Conservation (phyloP, 768 basidiomycete species). For the Rhodosporidiobolus odoratus region DNA sequence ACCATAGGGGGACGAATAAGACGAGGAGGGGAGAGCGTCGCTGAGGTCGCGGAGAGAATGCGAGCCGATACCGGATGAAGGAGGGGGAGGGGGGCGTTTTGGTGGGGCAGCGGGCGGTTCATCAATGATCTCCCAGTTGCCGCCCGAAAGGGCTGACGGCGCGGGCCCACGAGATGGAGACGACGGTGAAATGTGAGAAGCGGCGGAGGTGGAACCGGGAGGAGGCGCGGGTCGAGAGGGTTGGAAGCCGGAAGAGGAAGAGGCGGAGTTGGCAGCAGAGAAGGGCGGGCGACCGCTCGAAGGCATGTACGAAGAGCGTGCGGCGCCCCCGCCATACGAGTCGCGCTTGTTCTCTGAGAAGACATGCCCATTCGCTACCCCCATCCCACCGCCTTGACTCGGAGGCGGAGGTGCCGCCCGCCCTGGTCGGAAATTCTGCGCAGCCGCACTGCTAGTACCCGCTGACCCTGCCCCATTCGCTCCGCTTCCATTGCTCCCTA, state of each 20-base stretch:
- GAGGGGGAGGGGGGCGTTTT: not conserved
- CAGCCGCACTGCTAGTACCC: not conserved
- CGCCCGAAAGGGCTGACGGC: not conserved
- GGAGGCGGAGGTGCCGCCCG: constrained; percentile 19
- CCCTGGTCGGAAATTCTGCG: constrained; percentile 1
- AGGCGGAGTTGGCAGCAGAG: not conserved
- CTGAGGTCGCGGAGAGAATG: constrained; percentile 14
- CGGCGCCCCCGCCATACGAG: constrained; percentile 13
- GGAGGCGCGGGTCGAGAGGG: constrained; percentile 5
- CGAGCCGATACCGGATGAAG: not conserved
- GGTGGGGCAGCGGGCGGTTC: constrained; percentile 3
- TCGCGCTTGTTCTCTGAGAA: not conserved
- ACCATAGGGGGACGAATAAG: not conserved
- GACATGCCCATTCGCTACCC: constrained; percentile 6
- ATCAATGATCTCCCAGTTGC: constrained; percentile 15
- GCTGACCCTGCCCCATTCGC: not conserved
- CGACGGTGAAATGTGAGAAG: too few species aligned
- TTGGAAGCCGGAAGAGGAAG: not conserved
- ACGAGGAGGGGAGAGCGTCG: constrained; percentile 8
- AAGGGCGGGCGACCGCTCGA: constrained; percentile 25
- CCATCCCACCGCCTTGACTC: not conserved
- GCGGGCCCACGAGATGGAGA: not conserved
- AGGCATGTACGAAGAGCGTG: constrained; percentile 23
- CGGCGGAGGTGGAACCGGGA: not conserved
- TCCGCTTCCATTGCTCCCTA: too few species aligned